These are phyloP conservation scores for Candida awuae DNA, from an alignment of 805 yeast species.

Conservation along the genomic window DNA sequence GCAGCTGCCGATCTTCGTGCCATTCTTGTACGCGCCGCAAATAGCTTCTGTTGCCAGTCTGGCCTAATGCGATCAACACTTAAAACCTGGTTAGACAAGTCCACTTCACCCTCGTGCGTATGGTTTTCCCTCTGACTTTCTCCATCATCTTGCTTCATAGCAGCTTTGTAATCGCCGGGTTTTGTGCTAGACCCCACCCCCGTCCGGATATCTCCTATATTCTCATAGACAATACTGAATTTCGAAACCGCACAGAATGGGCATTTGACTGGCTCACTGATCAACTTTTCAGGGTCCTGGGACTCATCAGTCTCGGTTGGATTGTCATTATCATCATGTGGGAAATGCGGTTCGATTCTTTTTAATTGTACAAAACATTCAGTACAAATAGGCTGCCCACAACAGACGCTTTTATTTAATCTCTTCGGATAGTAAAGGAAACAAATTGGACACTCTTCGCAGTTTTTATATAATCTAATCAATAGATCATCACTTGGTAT, in stretches of 20 bases:
- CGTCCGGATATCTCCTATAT: slow-evolving; percentile 44
- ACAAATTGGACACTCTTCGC: slow-evolving; percentile 90
- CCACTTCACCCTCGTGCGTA: slow-evolving; percentile 33
- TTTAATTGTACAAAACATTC: slow-evolving; percentile 96
- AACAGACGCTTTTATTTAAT: slow-evolving; percentile 76
- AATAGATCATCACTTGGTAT: slow-evolving; percentile 40
- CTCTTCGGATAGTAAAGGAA: slow-evolving; percentile 76
- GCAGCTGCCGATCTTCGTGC: slow-evolving; percentile 92
- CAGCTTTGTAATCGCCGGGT: slow-evolving; percentile 42
- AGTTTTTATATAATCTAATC: slow-evolving; percentile 53
- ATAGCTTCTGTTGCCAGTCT: slow-evolving; percentile 78
- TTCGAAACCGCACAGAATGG: slow-evolving; percentile 88
- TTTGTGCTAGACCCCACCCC: slow-evolving; percentile 47
- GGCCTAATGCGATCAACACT: slow-evolving; percentile 83
- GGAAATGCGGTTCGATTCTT: slow-evolving; percentile 87
- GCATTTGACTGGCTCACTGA: slow-evolving; percentile 83
- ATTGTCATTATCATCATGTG: slow-evolving; percentile 51
- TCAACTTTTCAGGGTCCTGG: slow-evolving; percentile 50
- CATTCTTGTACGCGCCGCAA: slow-evolving; percentile 62
- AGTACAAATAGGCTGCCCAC: slow-evolving; percentile 87
- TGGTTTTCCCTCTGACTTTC: too few relatives aligned
- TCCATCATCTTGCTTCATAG: too few relatives aligned
- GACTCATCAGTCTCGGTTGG: slow-evolving; percentile 18
- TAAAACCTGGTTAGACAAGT: slow-evolving; percentile 64
- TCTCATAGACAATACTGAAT: slow-evolving; percentile 77